phyloP scores from a whole-genome alignment of 306 rosid genomes.

The Quercus robur region DNA sequence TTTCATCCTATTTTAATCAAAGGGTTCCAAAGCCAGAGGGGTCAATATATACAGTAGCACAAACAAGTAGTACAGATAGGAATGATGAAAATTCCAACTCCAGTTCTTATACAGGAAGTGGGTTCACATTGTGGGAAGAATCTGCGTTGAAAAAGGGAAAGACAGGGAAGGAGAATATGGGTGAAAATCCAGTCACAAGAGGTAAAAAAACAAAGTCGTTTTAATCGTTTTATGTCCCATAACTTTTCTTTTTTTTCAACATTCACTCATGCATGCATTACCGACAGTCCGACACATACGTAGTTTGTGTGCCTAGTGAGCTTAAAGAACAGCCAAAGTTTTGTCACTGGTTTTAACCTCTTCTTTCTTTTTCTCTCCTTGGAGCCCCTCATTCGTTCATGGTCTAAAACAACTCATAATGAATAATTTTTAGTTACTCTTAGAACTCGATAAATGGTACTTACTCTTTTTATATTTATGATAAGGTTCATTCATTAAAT shows the following conservation, averaged over 20 bases:
- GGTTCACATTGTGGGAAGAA: slow-evolving; percentile 93
- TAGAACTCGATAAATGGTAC: rapidly evolving
- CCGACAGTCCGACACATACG: not conserved
- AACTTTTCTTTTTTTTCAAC: not conserved
- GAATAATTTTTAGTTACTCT: too few relatives aligned
- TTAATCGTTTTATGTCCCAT: not conserved
- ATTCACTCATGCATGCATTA: not conserved
- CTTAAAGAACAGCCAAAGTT: too few relatives aligned
- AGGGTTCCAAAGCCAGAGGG: slow-evolving; percentile 79
- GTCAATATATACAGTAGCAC: slow-evolving; percentile 45
- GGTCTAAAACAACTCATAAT: too few relatives aligned
- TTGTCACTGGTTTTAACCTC: too few relatives aligned
- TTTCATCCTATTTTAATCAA: slow-evolving; percentile 53
- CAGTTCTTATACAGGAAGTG: slow-evolving; percentile 81
- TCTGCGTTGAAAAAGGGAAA: slow-evolving; percentile 74
- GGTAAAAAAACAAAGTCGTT: slow-evolving; percentile 38
- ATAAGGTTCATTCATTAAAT: rapidly evolving
- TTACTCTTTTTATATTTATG: too few relatives aligned
- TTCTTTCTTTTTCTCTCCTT: too few relatives aligned
- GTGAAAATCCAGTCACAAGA: slow-evolving; percentile 39
- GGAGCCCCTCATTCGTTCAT: too few relatives aligned
- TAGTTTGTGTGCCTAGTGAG: not conserved
- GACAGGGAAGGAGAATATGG: slow-evolving; percentile 87
- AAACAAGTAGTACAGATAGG: slow-evolving; percentile 52
- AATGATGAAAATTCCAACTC: slow-evolving; percentile 83